Evolutionary conservation across 2,329 filamentous ascomycete genomes (phyloP).

Genomic region (Aureobasidium sp.): DNA sequence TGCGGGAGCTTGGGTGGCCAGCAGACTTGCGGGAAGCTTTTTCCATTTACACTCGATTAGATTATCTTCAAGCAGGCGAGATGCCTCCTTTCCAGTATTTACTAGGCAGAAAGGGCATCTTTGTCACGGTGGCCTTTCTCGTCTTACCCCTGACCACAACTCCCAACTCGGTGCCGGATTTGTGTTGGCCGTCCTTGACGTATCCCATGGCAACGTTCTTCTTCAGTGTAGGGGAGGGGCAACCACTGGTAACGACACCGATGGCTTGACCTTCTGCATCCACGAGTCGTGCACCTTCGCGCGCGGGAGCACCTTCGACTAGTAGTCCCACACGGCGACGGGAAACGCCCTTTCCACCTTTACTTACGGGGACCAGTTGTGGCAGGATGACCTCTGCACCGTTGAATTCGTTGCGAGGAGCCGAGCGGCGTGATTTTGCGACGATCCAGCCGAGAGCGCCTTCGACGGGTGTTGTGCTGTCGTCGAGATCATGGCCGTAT

Average conservation of each 20-base stretch:
- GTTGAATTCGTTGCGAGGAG: constrained; percentile 60
- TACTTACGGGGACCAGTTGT: constrained; percentile 65
- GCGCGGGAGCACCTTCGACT: constrained; percentile 76
- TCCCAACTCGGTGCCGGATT: constrained; percentile 71
- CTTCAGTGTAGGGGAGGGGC: constrained; percentile 74
- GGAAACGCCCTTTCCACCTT: constrained; percentile 60
- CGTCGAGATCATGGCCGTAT: constrained; percentile 97
- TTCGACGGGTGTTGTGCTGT: constrained; percentile 60
- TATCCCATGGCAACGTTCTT: constrained; percentile 97
- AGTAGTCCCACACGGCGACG: constrained; percentile 72
- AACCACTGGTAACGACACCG: constrained; percentile 78
- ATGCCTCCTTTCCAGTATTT: constrained; percentile 57
- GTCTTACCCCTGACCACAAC: constrained; percentile 69
- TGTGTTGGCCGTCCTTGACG: constrained; percentile 70
- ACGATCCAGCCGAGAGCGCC: constrained; percentile 71
- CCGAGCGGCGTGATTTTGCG: constrained; percentile 59
- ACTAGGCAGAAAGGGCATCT: constrained; percentile 80
- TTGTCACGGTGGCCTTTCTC: constrained; percentile 65
- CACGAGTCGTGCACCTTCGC: constrained; percentile 78
- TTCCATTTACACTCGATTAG: not conserved
- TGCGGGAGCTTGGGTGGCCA: not conserved
- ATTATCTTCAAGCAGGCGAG: constrained; percentile 11
- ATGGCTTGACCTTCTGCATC: constrained; percentile 55
- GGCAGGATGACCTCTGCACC: constrained; percentile 68
- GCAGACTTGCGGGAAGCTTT: not conserved